Conservation (phyloP, 495 filamentous ascomycete species). For the Penicillium herquei region DNA sequence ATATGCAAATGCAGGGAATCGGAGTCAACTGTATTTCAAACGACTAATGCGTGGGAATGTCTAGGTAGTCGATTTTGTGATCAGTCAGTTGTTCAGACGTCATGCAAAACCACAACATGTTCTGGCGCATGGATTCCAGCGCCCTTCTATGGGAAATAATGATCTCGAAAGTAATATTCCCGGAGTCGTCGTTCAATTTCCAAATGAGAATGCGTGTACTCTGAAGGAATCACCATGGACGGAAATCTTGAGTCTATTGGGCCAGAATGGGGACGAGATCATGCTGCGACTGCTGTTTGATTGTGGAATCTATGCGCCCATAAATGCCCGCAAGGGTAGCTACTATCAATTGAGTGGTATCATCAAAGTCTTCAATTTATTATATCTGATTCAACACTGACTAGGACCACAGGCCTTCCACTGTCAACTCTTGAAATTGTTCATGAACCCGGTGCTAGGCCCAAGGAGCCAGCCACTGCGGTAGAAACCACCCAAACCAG, state of each 20-base stretch:
- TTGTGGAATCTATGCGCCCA: constrained; percentile 70
- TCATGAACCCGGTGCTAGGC: background rate
- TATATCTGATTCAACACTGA: background rate
- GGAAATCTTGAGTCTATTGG: constrained; percentile 66
- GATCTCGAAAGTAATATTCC: constrained; percentile 44
- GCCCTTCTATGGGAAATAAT: constrained; percentile 30
- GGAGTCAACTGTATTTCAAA: background rate
- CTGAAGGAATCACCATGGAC: constrained; percentile 74
- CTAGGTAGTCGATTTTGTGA: constrained; percentile 82
- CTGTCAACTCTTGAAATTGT: constrained; percentile 43
- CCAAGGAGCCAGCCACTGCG: background rate
- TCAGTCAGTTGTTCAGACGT: constrained; percentile 70
- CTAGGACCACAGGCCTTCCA: constrained; percentile 38
- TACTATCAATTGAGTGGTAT: constrained; percentile 78
- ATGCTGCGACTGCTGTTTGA: constrained; percentile 80
- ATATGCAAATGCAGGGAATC: background rate
- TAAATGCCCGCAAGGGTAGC: constrained; percentile 59
- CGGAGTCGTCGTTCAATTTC: constrained; percentile 54
- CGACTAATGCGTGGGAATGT: constrained; percentile 21
- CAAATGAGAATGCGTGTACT: constrained; percentile 66
- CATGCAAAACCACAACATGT: constrained; percentile 64
- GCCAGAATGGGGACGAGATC: constrained; percentile 72
- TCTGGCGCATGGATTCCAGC: constrained; percentile 74
- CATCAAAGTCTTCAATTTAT: constrained; percentile 11
- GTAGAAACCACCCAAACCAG: background rate